phyloP scores from a whole-genome alignment of 148 eudicot genomes.

The Rhododendron kiyosumense region DNA sequence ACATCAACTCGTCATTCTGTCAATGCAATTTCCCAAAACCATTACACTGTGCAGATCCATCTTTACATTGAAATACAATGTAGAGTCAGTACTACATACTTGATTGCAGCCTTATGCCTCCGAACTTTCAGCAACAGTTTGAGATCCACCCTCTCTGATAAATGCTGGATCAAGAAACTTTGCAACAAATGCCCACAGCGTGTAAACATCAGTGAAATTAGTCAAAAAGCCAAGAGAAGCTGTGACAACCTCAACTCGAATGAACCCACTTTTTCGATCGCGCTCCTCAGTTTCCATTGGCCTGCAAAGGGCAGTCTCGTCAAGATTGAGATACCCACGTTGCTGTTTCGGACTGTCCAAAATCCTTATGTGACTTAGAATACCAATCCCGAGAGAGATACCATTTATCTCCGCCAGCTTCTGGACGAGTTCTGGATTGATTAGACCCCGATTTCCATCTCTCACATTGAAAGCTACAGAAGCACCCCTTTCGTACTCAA shows the following conservation, averaged over 20 bases:
- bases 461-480: slow-evolving; percentile 89
- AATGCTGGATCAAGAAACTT: slow-evolving; percentile 78
- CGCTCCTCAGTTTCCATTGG: slow-evolving; percentile 65
- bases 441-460: slow-evolving; percentile 53
- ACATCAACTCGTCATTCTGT: neutral
- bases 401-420: slow-evolving; percentile 78
- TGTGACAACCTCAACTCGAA: slow-evolving; percentile 86
- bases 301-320: slow-evolving; percentile 68
- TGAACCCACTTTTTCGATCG: slow-evolving; percentile 59
- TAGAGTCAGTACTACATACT: neutral
- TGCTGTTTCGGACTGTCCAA: slow-evolving; percentile 50
- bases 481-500: slow-evolving; percentile 92
- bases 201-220: slow-evolving; percentile 85
- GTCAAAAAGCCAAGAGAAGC: slow-evolving; percentile 86
- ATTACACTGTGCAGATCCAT: neutral
- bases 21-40: neutral
- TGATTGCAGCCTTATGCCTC: slow-evolving; percentile 29
- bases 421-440: slow-evolving; percentile 76
- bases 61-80: slow-evolving; percentile 5
- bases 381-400: slow-evolving; percentile 79
- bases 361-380: slow-evolving; percentile 67
- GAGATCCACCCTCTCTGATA: slow-evolving; percentile 45
- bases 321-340: slow-evolving; percentile 40
- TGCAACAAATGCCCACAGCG: slow-evolving; percentile 86
- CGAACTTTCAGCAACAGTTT: slow-evolving; percentile 56